Conservation (phyloP, 1,284 basidiomycete genomes). For the Ustilago vetiveriae region DNA sequence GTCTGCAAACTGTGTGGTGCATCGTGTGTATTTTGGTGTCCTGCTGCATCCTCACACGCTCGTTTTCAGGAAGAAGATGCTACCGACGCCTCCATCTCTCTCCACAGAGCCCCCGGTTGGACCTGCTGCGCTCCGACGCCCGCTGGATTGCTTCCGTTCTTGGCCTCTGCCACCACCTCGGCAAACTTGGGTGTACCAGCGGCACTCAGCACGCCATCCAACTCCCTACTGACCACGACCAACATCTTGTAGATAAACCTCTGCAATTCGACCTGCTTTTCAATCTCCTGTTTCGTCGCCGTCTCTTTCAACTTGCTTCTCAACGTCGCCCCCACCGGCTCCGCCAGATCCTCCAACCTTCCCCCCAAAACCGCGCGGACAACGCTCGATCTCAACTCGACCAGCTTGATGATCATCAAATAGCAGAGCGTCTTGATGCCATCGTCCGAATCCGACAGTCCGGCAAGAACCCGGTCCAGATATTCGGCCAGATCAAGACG, state of each 20-base stretch:
- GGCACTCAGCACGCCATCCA: slow-evolving; percentile 13
- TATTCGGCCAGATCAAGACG: slow-evolving; percentile 87
- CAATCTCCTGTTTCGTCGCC: slow-evolving; percentile 93
- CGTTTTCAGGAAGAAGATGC: slow-evolving; percentile 4
- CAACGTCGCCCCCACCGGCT: slow-evolving; percentile 83
- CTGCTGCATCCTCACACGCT: no score
- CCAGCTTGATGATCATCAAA: slow-evolving; percentile 90
- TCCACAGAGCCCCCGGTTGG: slow-evolving; percentile 27
- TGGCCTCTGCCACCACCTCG: slow-evolving; percentile 26
- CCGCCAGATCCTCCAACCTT: slow-evolving; percentile 84
- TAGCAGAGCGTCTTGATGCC: slow-evolving; percentile 97
- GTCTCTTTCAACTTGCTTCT: slow-evolving; percentile 76
- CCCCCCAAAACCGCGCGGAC: slow-evolving; percentile 80
- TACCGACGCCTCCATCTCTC: slow-evolving; percentile 30
- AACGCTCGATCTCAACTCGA: slow-evolving; percentile 72
- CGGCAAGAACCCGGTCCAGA: slow-evolving; percentile 81
- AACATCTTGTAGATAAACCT: slow-evolving; percentile 85
- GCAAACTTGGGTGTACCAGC: slow-evolving; percentile 27
- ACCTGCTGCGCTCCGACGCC: not conserved
- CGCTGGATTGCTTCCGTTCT: not conserved
- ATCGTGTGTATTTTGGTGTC: no score
- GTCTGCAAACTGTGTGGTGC: slow-evolving; percentile 70
- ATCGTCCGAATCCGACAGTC: slow-evolving; percentile 83
- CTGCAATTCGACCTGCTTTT: slow-evolving; percentile 90
- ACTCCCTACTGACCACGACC: slow-evolving; percentile 73